A percentile compares a stretch with the other conserved stretches of the same genome.
Conservation (phyloP, 495 filamentous ascomycete genomes). For the Sabuloglossum arenarium region DNA sequence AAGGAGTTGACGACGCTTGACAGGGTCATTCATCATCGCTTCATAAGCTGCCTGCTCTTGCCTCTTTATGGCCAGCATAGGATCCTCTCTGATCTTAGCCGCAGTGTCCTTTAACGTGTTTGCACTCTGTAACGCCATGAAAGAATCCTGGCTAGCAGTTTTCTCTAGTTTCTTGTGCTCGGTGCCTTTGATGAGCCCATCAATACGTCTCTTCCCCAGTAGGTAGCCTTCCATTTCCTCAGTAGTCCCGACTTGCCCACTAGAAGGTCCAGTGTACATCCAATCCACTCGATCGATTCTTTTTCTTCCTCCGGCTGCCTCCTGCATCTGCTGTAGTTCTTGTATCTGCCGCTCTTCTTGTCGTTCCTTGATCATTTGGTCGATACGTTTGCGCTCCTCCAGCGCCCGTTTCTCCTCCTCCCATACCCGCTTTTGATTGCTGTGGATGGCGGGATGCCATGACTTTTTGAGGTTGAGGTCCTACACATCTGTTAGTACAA, state of each 20-base stretch:
- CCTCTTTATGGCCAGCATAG: constrained; percentile 75
- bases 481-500: background rate
- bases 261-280: constrained; percentile 86
- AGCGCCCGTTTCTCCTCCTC: constrained; percentile 81
- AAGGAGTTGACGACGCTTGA: constrained; percentile 46
- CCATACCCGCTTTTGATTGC: constrained; percentile 71
- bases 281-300: constrained; percentile 72
- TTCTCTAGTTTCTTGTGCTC: constrained; percentile 68
- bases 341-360: constrained; percentile 85
- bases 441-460: constrained; percentile 73
- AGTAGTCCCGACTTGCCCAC: constrained; percentile 55
- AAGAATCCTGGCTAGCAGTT: constrained; percentile 41
- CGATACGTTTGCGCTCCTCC: constrained; percentile 80
- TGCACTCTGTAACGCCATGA: constrained; percentile 35
- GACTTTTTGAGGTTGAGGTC: constrained; percentile 95
- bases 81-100: constrained; percentile 71
- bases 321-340: constrained; percentile 76
- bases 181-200: constrained; percentile 67
- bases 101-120: constrained; percentile 56
- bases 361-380: constrained; percentile 72
- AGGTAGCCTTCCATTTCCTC: constrained; percentile 92
- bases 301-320: constrained; percentile 64
- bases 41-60: constrained; percentile 84
- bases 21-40: constrained; percentile 66
- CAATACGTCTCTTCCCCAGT: constrained; percentile 77